Evolutionary conservation across 2,329 filamentous ascomycete species (phyloP).

Genomic region (Hyphodiscus sp.): DNA sequence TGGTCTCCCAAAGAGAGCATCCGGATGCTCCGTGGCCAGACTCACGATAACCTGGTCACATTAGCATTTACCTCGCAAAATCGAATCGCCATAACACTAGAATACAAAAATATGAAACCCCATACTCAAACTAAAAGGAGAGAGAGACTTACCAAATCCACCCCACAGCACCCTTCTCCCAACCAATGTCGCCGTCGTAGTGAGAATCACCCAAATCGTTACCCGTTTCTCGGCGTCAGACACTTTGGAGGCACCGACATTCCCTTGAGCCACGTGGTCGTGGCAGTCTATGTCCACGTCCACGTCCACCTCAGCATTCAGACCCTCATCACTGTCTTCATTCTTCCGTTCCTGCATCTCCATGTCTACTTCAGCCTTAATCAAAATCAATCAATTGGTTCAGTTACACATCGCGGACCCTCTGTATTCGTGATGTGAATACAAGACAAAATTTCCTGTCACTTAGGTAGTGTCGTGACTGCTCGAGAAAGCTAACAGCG

Average conservation of each 20-base stretch:
- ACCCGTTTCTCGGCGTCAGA: not conserved
- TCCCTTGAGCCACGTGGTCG: not conserved
- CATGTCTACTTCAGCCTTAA: not conserved
- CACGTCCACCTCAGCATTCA: too few relatives aligned
- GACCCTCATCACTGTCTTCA: not conserved
- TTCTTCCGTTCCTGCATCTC: not conserved
- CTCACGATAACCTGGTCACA: constrained; percentile 19
- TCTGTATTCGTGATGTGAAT: too few relatives aligned
- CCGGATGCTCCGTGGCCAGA: not conserved
- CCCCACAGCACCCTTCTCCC: constrained; percentile 19
- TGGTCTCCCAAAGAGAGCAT: not conserved
- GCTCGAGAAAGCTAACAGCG: not conserved
- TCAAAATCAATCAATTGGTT: not conserved
- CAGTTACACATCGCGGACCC: not conserved
- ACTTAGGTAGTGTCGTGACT: too few relatives aligned
- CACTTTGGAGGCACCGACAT: too few relatives aligned
- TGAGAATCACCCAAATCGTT: not conserved
- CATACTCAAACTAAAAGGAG: too few relatives aligned
- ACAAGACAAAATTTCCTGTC: too few relatives aligned
- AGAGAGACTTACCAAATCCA: constrained; percentile 22
- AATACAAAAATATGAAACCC: too few relatives aligned
- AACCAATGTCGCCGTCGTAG: not conserved
- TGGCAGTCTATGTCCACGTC: not conserved
- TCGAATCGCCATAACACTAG: not conserved
- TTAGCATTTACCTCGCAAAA: not conserved